phyloP scores from a whole-genome alignment of 169 alveolate genomes.

The Cryptosporidium ubiquitum region DNA sequence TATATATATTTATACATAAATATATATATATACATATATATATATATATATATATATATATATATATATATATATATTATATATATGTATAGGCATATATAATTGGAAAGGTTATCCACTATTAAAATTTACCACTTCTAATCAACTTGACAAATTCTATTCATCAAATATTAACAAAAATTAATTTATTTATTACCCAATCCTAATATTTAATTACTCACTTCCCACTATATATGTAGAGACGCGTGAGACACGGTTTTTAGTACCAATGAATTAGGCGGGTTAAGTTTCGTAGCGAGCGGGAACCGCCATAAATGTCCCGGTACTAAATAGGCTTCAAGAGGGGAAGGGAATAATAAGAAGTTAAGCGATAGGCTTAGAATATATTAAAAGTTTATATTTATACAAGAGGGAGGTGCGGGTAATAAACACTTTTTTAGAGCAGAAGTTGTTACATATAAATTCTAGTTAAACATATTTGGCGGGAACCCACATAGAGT shows the following conservation, averaged over 20 bases:
- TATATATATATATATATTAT: neutral
- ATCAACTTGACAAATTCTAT: slow-evolving; percentile 2
- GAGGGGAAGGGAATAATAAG: neutral
- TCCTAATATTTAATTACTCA: neutral
- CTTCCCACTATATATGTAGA: neutral
- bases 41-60: neutral
- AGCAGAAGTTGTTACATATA: neutral
- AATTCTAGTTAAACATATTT: neutral
- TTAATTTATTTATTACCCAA: neutral
- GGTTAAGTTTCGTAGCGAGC: neutral
- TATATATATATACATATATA: neutral
- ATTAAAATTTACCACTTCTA: neutral
- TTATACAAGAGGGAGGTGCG: neutral
- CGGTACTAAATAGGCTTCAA: neutral
- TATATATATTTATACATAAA: too few relatives aligned
- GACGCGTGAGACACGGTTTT: neutral
- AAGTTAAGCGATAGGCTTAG: too few relatives aligned
- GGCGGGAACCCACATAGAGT: neutral
- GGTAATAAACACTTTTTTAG: neutral
- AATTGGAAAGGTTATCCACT: neutral
- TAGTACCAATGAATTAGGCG: neutral
- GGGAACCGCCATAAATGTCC: neutral
- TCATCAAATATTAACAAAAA: neutral
- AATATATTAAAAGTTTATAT: too few relatives aligned
- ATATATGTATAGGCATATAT: too few relatives aligned